Conservation (phyloP, 371 early-diverging fungal species). For the Parasitella parasitica region DNA sequence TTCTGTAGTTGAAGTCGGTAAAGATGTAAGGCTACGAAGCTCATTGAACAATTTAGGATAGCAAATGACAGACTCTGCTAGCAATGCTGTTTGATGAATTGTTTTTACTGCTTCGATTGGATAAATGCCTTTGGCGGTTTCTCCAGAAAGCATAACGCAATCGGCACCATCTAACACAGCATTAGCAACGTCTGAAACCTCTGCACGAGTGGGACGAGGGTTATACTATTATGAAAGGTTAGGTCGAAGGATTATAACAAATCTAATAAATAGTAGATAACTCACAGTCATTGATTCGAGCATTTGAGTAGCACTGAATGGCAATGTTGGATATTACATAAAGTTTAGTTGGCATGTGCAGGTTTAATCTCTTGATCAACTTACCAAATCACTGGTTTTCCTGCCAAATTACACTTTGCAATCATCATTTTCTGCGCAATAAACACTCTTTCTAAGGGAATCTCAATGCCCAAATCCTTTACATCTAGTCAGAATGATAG, state of each 20-base stretch:
- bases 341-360: no score
- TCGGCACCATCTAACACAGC: conserved; percentile 97
- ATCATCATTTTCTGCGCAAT: conserved; percentile 98
- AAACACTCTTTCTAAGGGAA: conserved; percentile 89
- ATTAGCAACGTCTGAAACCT: conserved; percentile 98
- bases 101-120: conserved; percentile 74
- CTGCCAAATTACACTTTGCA: conserved; percentile 87
- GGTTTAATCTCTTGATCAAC: neutral
- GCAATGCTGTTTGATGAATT: conserved; percentile 73
- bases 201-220: conserved; percentile 98
- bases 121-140: conserved; percentile 94
- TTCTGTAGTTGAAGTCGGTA: conserved; percentile 84
- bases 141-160: conserved; percentile 98
- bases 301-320: conserved; percentile 96
- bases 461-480: conserved; percentile 94
- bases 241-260: neutral
- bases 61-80: conserved; percentile 78
- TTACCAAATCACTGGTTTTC: conserved; percentile 94
- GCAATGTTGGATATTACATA: no score
- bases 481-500: neutral
- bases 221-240: conserved; percentile 36
- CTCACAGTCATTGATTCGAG: conserved; percentile 95
- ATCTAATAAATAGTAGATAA: neutral
- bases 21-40: conserved; percentile 70
- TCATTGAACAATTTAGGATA: conserved; percentile 80